Percentiles rank a stretch among this genome's conserved stretches.
These are phyloP conservation scores for Salmacisia buchloeana DNA, from an alignment of 1,284 basidiomycete species.

Conservation along the genomic window DNA sequence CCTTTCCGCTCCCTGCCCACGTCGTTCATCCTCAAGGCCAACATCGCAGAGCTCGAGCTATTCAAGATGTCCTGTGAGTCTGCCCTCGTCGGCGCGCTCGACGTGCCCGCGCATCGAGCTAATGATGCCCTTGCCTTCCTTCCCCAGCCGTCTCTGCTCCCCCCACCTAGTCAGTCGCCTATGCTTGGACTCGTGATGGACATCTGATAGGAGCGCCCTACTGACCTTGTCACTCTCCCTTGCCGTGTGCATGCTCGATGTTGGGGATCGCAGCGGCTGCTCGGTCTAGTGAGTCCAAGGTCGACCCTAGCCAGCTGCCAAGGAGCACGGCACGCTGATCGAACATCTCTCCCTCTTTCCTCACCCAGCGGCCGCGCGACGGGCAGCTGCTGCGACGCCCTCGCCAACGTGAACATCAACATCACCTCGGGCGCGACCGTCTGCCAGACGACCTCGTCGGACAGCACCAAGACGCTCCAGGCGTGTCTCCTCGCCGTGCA, in stretches of 20 bases:
- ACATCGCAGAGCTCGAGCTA: too few relatives aligned
- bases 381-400: slow-evolving; percentile 4
- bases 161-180: background rate
- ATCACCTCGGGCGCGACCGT: slow-evolving; percentile 7
- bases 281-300: background rate
- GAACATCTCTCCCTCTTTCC: background rate
- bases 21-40: too few relatives aligned
- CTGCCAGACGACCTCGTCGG: slow-evolving; percentile 6
- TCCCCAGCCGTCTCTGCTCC: background rate
- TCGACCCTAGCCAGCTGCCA: background rate
- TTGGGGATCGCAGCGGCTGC: background rate
- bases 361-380: background rate
- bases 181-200: too few relatives aligned
- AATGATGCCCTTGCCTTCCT: too few relatives aligned
- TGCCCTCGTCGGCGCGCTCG: too few relatives aligned
- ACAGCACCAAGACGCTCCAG: slow-evolving; percentile 4
- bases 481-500: background rate
- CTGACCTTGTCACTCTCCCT: background rate
- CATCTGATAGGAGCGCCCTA: background rate
- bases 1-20: too few relatives aligned
- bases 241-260: background rate
- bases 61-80: too few relatives aligned
- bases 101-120: too few relatives aligned
- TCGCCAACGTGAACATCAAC: background rate
- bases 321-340: background rate